phyloP scores from a whole-genome alignment of 352 stramenopile genomes.

The Peronosclerospora sorghi region DNA sequence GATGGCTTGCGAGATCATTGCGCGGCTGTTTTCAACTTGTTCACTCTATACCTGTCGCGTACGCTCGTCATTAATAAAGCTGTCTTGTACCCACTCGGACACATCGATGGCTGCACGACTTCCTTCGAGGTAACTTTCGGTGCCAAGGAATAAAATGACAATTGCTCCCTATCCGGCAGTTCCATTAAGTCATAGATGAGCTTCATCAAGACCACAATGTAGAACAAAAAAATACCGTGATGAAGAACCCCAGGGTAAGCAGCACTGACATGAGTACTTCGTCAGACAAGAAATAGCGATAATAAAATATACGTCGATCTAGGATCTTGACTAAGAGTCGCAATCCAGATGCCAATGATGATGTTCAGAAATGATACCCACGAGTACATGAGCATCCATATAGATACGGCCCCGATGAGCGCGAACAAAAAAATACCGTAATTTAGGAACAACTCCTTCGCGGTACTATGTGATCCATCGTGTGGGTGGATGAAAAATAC shows the following conservation, averaged over 20 bases:
- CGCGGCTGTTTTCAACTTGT: constrained; percentile 69
- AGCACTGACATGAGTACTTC: constrained; percentile 73
- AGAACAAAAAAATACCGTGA: constrained; percentile 33
- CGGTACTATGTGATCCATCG: constrained; percentile 45
- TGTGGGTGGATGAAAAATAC: constrained; percentile 71
- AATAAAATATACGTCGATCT: constrained; percentile 81
- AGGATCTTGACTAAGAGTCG: constrained; percentile 64
- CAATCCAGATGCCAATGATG: constrained; percentile 54
- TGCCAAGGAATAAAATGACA: constrained; percentile 73
- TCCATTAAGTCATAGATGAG: neutral
- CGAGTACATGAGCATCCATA: constrained; percentile 80
- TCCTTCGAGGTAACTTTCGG: constrained; percentile 80
- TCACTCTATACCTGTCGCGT: constrained; percentile 74
- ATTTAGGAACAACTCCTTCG: constrained; percentile 80
- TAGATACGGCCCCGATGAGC: constrained; percentile 71
- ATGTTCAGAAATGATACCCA: constrained; percentile 71
- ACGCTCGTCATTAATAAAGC: constrained; percentile 83
- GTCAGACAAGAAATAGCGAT: constrained; percentile 82
- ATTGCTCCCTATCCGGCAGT: constrained; percentile 40
- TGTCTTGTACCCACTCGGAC: constrained; percentile 73
- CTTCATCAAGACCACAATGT: neutral
- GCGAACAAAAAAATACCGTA: constrained; percentile 83
- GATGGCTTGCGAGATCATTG: constrained; percentile 71
- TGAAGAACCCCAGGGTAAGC: constrained; percentile 77
- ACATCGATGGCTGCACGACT: constrained; percentile 60